Conservation (phyloP, 78 protist genomes). For the Emiliania huxleyi region DNA sequence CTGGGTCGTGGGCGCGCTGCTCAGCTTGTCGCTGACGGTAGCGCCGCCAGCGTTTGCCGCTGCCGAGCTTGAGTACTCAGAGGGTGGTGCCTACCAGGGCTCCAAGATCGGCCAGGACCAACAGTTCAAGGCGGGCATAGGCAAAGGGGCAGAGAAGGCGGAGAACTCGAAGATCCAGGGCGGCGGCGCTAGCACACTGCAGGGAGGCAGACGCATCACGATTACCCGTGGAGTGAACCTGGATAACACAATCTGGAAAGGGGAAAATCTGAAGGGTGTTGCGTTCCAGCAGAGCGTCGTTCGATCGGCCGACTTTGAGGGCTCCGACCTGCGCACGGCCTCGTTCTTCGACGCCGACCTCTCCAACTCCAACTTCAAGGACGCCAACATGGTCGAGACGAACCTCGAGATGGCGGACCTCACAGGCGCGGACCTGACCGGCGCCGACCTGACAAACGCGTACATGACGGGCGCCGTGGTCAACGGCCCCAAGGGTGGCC, state of each 20-base stretch:
- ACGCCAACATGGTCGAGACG: not conserved
- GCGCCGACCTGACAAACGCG: not conserved
- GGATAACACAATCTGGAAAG: not conserved
- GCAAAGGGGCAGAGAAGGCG: too few relatives aligned
- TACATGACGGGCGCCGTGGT: slow-evolving; percentile 6
- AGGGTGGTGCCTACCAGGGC: too few relatives aligned
- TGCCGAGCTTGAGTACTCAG: not conserved
- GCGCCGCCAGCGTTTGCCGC: not conserved
- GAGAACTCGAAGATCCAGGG: not conserved
- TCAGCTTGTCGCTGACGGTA: not conserved
- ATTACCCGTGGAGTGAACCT: slow-evolving; percentile 30
- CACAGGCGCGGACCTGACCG: not conserved
- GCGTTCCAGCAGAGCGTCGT: slow-evolving; percentile 25
- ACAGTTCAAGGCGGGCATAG: too few relatives aligned
- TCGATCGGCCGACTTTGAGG: not conserved
- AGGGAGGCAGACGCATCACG: not conserved
- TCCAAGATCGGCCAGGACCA: too few relatives aligned
- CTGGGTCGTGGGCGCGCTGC: too few relatives aligned
- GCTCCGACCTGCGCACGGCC: not conserved
- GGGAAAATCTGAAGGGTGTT: not conserved
- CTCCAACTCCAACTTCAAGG: not conserved
- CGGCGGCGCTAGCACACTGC: slow-evolving; percentile 14
- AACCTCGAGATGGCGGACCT: slow-evolving; percentile 4
- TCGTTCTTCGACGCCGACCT: slow-evolving; percentile 17
- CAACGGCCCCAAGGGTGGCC: not conserved